These are phyloP conservation scores for Wickerhamiella infanticola DNA, from an alignment of 1,139 yeast species.

Conservation along the genomic window DNA sequence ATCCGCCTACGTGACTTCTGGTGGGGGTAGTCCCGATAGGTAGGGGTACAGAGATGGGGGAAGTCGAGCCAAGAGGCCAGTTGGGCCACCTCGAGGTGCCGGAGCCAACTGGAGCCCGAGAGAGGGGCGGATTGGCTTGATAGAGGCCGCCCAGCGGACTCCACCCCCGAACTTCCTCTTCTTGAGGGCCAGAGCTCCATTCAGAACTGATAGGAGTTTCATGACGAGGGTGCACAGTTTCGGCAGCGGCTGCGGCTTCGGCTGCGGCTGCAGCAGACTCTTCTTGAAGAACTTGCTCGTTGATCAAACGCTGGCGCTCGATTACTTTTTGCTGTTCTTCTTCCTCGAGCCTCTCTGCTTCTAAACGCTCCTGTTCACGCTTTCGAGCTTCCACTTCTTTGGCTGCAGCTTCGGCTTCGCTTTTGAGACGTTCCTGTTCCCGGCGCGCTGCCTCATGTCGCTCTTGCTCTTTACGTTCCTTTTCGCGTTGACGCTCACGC, in stretches of 20 bases:
- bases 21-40: background rate
- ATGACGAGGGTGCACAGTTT: background rate
- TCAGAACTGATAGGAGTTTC: background rate
- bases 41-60: background rate
- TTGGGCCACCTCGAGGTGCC: background rate
- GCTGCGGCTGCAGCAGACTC: conserved; percentile 1
- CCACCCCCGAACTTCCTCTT: background rate
- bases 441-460: conserved; percentile 18
- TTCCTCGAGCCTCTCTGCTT: background rate
- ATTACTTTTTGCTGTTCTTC: background rate
- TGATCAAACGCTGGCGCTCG: background rate
- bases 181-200: background rate
- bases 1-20: background rate
- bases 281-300: background rate
- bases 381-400: conserved; percentile 7
- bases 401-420: conserved; percentile 5
- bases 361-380: conserved; percentile 5
- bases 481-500: conserved; percentile 24
- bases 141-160: background rate
- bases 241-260: background rate
- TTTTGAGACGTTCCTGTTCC: conserved; percentile 17
- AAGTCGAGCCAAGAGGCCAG: background rate
- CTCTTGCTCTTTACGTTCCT: conserved; percentile 26
- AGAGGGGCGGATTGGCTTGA: background rate
- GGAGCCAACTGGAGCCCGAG: background rate